Conservation (phyloP, 257 asterid genomes). For the Cynanchum wilfordii region DNA sequence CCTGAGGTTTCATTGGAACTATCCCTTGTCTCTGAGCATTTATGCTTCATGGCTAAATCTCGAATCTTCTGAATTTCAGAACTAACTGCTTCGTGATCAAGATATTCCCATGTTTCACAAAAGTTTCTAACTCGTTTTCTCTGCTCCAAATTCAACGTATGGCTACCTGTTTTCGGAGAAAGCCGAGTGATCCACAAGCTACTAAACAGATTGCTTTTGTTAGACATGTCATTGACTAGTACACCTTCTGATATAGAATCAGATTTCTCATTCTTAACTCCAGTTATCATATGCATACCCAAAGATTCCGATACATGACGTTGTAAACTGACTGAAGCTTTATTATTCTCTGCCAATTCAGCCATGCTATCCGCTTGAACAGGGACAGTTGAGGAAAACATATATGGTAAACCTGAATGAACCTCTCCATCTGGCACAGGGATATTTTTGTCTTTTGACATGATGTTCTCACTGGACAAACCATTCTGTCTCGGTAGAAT, state of each 20-base stretch:
- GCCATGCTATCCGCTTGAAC: constrained; percentile 15
- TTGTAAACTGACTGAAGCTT: constrained; percentile 17
- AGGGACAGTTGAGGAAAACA: constrained; percentile 23
- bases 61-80: constrained; percentile 19
- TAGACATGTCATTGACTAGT: constrained; percentile 24
- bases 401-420: constrained; percentile 20
- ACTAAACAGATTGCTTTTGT: constrained; percentile 26
- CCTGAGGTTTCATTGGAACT: constrained; percentile 14
- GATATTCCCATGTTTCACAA: constrained; percentile 17
- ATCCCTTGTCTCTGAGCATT: constrained; percentile 16
- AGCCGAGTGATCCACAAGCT: constrained; percentile 73
- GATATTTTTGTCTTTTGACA: constrained; percentile 23
- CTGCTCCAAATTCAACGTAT: constrained; percentile 16
- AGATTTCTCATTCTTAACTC: constrained; percentile 14
- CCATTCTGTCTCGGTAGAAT: constrained; percentile 13
- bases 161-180: constrained; percentile 25
- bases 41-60: constrained; percentile 19
- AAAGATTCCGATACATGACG: constrained; percentile 15
- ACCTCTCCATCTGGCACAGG: constrained; percentile 19
- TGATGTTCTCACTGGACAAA: constrained; percentile 22
- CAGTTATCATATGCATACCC: constrained; percentile 14
- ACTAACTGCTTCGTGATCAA: constrained; percentile 10
- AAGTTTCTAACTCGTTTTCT: constrained; percentile 15
- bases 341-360: constrained; percentile 24
- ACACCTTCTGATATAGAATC: constrained; percentile 22